Percentiles rank a stretch among this genome's conserved stretches.
Conservation (phyloP, 2,329 filamentous ascomycete species). For the Cladosporium sp. region DNA sequence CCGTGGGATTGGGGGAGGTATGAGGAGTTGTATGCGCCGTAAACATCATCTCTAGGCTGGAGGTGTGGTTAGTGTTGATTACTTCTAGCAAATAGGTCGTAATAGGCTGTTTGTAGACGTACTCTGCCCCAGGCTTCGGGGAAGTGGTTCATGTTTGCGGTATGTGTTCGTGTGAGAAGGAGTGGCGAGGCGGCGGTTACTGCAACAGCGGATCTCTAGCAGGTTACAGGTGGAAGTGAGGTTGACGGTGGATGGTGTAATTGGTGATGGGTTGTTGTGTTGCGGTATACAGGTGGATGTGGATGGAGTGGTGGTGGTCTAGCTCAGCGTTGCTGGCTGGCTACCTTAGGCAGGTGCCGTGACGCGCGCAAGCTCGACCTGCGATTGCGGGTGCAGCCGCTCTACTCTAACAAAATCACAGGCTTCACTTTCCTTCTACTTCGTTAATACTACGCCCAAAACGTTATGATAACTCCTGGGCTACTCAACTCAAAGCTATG, state of each 20-base stretch:
- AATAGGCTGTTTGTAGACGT: constrained; percentile 37
- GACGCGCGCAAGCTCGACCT: constrained; percentile 11
- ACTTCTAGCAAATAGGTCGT: constrained; percentile 26
- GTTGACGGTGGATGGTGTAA: neutral
- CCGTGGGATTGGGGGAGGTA: constrained; percentile 68
- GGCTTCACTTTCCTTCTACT: neutral
- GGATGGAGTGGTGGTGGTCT: neutral
- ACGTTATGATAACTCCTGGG: neutral
- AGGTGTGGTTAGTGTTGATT: constrained; percentile 39
- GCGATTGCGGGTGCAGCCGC: neutral
- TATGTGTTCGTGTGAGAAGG: neutral
- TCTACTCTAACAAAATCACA: neutral
- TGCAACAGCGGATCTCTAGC: neutral
- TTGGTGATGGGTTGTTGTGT: constrained; percentile 1
- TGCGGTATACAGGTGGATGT: constrained; percentile 4
- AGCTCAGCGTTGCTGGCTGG: neutral
- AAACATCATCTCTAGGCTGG: constrained; percentile 95
- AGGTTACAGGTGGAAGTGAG: neutral
- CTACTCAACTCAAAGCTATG: neutral
- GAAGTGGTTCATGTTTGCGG: constrained; percentile 61
- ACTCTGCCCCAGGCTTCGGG: constrained; percentile 68
- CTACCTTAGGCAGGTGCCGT: neutral
- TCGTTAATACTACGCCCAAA: neutral
- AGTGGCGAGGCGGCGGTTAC: neutral
- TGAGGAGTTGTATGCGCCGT: constrained; percentile 86